Base-by-base conservation (phyloP, 2,329 filamentous ascomycete species). In the Talaromyces sp. region DNA sequence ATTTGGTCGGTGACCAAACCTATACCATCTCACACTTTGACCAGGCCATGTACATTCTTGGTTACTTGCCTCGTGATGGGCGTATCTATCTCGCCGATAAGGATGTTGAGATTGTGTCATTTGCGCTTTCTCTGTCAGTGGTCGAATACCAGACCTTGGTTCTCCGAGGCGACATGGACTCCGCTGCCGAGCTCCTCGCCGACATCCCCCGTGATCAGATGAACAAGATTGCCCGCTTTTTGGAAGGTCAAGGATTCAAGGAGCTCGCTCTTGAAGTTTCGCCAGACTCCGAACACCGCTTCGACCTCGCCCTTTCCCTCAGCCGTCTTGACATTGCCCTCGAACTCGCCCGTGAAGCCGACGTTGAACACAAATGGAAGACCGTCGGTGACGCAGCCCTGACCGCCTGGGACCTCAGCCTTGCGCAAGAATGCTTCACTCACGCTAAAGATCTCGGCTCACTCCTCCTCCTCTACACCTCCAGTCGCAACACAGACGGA, bases 21-120 rank as follows among this genome's bases (percentile, higher is more conserved):
- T 97, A 98, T 84, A 97, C 94, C 3, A 91, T 99, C 70, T 95
- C 93, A 13, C 94, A 98, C 80, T 98, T 97, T 74, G 95, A 99
- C 79, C 90, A 93, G 76, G 88, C 93, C 29, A 93, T 96, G 89
- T 99, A 98, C 79, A 86, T 97, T 29, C 86, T 99, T 31, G 94
- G 95, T 58, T 99, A 99, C 78, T 91, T 99, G 58, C 92, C 95
- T 72, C 88, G 95, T 69, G 95, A 99, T 78, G 94, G 92, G n/a
- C 86, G 92, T 69, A 91, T 98, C 71, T 99, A 99, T 79, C 85
- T 99, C 60, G 90, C 91, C 69, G 94, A 99, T 82, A 98, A 98
- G 81, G 95, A 99, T 78, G 91, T 99, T 72, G 89, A 89, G 67
- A 90, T 97, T 64, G 91, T 93, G 1, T 97, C 93, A 0, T 98